Base-by-base conservation (phyloP, 371 early-diverging fungal species). In the Chytridium lagenaria region DNA sequence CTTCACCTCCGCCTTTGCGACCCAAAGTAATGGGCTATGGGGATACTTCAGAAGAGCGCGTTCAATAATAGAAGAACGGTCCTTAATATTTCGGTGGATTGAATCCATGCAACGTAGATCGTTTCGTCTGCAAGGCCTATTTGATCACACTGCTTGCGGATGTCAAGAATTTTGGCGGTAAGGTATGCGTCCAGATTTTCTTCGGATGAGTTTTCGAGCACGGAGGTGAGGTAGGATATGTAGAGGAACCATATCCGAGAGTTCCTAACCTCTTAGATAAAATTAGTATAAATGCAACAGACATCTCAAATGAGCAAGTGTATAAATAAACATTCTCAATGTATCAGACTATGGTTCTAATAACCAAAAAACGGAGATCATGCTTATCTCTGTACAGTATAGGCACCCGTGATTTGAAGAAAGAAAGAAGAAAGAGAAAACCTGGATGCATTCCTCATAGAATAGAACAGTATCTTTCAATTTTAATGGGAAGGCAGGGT, bases 171-270 rank as follows among this genome's bases (percentile, higher is more conserved):
- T 10, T 64, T 28, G n/a, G 37, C 61, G 30, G 40, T 36, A n/a
- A 81, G 51, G 71, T 78, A 81, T 80, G 81, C 30, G 78, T 82
- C 85, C 81, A 91, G 73, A 73, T 89, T 88, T 51, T 84, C 83
- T 80, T 91, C 91, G 37, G 78, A 74, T 12, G 83, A 85, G 1
- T 78, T 71, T 0, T 69, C 65, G 15, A 78, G 77, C 83, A 90
- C 87, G 28, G 79, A 78, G 0, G 59, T 71, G 76, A 93, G 79
- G 74, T 92, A 93, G 5, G 77, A 71, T 22, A 86, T 78, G 76
- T 90, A 94, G 44, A 73, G 70, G 55, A 80, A 81, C 87, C 88
- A 91, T 10, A 61, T 61, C n/a, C 55, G 85, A 89, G 87, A 26
- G 75, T 85, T 0, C 82, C 61, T 12, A 61, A 44, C 65, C 5